Evolutionary conservation across 805 yeast genomes (phyloP), one percentile per base, ranked within the genome.

Genomic region (Yarrowia sp.): DNA sequence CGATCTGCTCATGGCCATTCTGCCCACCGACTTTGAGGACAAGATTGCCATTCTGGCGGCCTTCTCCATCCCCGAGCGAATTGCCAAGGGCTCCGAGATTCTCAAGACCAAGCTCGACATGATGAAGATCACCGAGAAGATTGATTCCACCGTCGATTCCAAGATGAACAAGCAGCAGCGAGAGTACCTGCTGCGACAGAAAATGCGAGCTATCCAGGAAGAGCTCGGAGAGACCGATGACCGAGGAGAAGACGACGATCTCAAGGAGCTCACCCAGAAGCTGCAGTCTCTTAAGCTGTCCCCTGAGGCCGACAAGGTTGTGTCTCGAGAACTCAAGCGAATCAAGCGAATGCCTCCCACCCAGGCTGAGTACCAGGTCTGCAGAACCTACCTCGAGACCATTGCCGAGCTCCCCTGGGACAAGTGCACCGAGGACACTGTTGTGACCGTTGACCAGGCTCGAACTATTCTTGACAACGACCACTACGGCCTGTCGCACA

Each of bases 401-500:
- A 61, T 80, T 20, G 70, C 77, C 9, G 82, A 79, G 58, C 70
- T 80, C 10, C 82, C 82, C 13, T 80, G 82, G 82, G 67, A 69
- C 40, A 61, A 73, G 24, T 56, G 73, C 19, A 72, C 70, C 33
- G 71, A 74, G 49, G 75, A 72, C 40, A 68, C 71, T 36, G 68
- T 78, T 17, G 73, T 69, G 20, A 85, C 88, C 71, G 75, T 91
- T 17, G 75, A 73, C 0, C 76, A 74, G 14, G 91, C 94, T 0
- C 81, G 83, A 68, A 73, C 76, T n/a, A 83, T 83, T 63, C 80
- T 91, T 33, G 90, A 91, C 71, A 78, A 80, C n/a, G 96, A 91
- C 73, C 96, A 91, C 74, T 89, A 85, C 74, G 96, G 96, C 0
- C 82, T 91, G 72, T 84, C 84, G 50, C 84, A 84, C 69, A 94